Conservation (phyloP, 495 filamentous ascomycete genomes). For the Staphylotrichum longicolle region DNA sequence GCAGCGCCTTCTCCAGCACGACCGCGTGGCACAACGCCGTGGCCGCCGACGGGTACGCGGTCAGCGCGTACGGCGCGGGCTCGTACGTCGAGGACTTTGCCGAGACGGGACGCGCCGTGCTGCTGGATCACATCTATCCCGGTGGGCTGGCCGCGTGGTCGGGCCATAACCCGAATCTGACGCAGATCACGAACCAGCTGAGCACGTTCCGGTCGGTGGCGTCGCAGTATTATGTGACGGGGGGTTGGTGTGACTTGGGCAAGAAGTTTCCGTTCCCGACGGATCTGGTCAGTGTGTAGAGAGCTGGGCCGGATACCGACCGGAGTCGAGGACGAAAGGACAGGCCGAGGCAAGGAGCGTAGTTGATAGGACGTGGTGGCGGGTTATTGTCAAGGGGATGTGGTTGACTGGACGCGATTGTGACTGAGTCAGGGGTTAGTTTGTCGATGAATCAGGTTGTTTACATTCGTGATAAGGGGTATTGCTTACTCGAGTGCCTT, state of each 20-base stretch:
- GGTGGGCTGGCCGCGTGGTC: constrained; percentile 12
- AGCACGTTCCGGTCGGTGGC: constrained; percentile 7
- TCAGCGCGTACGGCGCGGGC: constrained; percentile 19
- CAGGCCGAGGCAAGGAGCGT: too few relatives aligned
- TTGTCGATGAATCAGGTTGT: too few relatives aligned
- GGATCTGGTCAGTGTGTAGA: too few relatives aligned
- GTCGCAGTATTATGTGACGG: neutral
- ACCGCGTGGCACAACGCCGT: constrained; percentile 9
- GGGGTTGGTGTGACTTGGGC: constrained; percentile 8
- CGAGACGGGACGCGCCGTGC: constrained; percentile 17
- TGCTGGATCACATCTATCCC: constrained; percentile 19
- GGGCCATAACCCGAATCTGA: constrained; percentile 11
- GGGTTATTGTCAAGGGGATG: too few relatives aligned
- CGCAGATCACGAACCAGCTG: constrained; percentile 13
- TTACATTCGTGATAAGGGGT: too few relatives aligned
- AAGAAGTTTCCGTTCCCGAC: constrained; percentile 19
- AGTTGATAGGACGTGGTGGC: too few relatives aligned
- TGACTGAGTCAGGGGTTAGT: too few relatives aligned
- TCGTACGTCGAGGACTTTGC: constrained; percentile 21
- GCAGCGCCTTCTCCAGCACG: constrained; percentile 12
- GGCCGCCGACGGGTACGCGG: constrained; percentile 19
- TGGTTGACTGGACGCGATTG: too few relatives aligned
- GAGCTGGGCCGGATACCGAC: too few relatives aligned
- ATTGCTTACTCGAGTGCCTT: too few relatives aligned
- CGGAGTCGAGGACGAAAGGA: too few relatives aligned